Conservation (phyloP, 805 yeast genomes). For the Kazachstania bromeliacearum region DNA sequence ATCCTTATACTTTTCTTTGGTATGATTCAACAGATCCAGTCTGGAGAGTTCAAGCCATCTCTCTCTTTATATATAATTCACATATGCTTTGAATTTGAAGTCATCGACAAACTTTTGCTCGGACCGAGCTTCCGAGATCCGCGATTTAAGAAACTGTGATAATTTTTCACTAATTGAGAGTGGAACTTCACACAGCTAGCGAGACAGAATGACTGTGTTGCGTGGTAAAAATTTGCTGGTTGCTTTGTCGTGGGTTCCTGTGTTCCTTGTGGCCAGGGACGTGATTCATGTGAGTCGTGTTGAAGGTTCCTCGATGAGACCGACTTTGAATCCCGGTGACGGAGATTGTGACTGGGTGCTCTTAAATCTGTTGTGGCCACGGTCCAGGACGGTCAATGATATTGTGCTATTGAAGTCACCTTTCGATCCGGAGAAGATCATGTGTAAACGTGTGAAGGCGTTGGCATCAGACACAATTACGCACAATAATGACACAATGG, state of each 20-base stretch:
- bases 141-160: background rate
- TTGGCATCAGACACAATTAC: slow-evolving; percentile 36
- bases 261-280: slow-evolving; percentile 54
- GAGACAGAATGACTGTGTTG: background rate
- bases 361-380: no score
- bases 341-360: slow-evolving; percentile 50
- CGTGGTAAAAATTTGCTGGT: slow-evolving; percentile 20
- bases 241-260: slow-evolving; percentile 71
- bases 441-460: slow-evolving; percentile 74
- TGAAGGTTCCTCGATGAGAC: slow-evolving; percentile 81
- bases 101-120: background rate
- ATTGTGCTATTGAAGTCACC: slow-evolving; percentile 76
- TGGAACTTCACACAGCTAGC: background rate
- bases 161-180: background rate
- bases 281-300: slow-evolving; percentile 66
- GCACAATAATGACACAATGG: slow-evolving; percentile 36
- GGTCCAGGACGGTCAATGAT: no score
- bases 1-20: no score
- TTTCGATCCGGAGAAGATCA: slow-evolving; percentile 60
- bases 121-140: slow-evolving; percentile 1
- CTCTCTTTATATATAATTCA: no score
- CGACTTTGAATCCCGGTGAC: slow-evolving; percentile 68
- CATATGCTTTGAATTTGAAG: background rate
- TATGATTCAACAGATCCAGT: no score
- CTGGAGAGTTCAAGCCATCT: no score